Conservation (phyloP, 306 rosid species). For the Erythrophleum fordii region DNA sequence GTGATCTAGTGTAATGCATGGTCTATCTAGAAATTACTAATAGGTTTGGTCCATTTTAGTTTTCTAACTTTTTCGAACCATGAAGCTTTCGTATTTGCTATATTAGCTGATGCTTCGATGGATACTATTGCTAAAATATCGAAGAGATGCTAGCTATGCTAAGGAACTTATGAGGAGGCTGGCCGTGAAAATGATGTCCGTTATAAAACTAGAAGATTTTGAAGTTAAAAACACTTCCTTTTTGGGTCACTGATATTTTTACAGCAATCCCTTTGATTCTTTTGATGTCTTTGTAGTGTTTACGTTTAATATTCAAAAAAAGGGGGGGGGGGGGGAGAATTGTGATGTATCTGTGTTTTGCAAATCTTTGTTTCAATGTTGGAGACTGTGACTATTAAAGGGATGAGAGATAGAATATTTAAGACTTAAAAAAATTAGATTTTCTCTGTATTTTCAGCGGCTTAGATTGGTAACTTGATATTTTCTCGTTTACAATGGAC, state of each 20-base stretch:
- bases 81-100: not conserved
- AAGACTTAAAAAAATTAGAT: not conserved
- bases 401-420: not conserved
- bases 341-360: not conserved
- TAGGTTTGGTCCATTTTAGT: not conserved
- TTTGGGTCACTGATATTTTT: not conserved
- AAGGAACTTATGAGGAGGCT: conserved; percentile 4
- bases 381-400: conserved; percentile 9
- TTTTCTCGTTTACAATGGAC: conserved; percentile 16
- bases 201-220: not conserved
- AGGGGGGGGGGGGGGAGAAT: not conserved
- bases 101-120: not conserved
- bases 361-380: not conserved
- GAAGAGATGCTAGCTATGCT: conserved; percentile 7
- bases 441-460: not conserved
- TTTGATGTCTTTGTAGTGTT: not conserved
- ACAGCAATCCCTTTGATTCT: not conserved
- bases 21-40: not conserved
- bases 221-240: not conserved
- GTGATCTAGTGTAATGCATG: not conserved
- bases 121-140: conserved; percentile 9
- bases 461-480: conserved; percentile 11
- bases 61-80: not conserved
- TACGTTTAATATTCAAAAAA: not conserved
- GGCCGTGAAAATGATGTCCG: not conserved